phyloP scores from a whole-genome alignment of 352 stramenopile species.

The Phytophthora melonis region DNA sequence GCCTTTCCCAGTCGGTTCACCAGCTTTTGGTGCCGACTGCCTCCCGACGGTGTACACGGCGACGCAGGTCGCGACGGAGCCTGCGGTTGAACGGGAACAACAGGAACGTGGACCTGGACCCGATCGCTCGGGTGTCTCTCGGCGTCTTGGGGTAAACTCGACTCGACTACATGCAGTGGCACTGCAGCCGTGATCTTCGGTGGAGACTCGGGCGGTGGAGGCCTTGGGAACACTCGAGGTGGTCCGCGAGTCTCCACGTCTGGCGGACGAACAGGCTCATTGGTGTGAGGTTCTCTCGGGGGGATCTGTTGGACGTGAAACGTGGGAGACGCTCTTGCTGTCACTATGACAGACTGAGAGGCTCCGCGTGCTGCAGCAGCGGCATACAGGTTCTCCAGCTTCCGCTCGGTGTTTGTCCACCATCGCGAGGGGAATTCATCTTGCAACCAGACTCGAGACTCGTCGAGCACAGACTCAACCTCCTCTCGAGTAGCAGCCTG shows the following conservation, averaged over 20 bases:
- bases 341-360: constrained; percentile 13
- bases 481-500: constrained; percentile 51
- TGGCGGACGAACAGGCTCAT: constrained; percentile 21
- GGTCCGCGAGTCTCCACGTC: constrained; percentile 29
- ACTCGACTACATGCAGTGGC: constrained; percentile 36
- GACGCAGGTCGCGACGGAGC: constrained; percentile 4
- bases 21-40: constrained; percentile 68
- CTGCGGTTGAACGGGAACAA: constrained; percentile 7
- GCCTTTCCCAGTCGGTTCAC: constrained; percentile 56
- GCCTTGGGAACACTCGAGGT: constrained; percentile 30
- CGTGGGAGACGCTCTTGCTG: constrained; percentile 4
- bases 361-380: not conserved
- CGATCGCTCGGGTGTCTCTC: constrained; percentile 25
- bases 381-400: constrained; percentile 22
- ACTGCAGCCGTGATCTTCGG: constrained; percentile 6
- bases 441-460: constrained; percentile 48
- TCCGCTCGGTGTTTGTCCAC: constrained; percentile 44
- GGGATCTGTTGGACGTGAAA: constrained; percentile 39
- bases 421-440: constrained; percentile 63
- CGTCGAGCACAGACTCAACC: constrained; percentile 38
- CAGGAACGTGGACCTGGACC: constrained; percentile 3
- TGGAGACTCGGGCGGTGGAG: not conserved
- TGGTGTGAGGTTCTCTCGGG: constrained; percentile 26
- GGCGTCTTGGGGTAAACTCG: constrained; percentile 19
- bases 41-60: constrained; percentile 27